Evolutionary conservation across 352 stramenopile genomes (phyloP), one percentile per base, ranked within the genome.

Genomic region (Blastocystis sp.): DNA sequence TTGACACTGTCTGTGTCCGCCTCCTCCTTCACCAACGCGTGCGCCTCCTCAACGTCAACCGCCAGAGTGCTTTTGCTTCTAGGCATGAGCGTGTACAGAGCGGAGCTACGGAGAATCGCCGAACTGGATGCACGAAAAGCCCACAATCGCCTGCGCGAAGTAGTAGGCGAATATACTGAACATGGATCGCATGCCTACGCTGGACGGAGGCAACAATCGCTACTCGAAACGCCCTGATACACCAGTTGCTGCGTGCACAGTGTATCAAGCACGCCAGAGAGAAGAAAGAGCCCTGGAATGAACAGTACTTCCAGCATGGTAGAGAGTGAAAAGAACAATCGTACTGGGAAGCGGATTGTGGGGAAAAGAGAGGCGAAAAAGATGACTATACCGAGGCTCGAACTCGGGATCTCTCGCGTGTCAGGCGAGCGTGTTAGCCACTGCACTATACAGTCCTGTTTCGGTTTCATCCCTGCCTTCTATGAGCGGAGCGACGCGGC

Each of bases 361-460:
- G 45, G 16, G n/a, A 55, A 19, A 55, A 55, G 16, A 16, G 45
- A 55, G 16, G 26, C 19, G 26, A 74, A 19, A 80, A 88, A 90
- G 29, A 82, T 90, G 81, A 77, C 69, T 82, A 90, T 90, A 82
- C 59, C 65, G 66, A 71, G 69, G 81, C 66, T 85, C 74, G 74
- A 85, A 85, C 74, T 85, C 74, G 74, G 74, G 74, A 85, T 85
- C 74, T 85, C 59, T 71, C 81, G 69, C 65, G 59, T 90, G 81
- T 79, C 70, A 81, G 66, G 70, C 81, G 59, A 90, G 66, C 59
- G 65, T 90, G 81, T 77, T 70, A 70, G 81, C 69, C 74, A 85
- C 74, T 85, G 74, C 74, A 85, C 74, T 85, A 85, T 85, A 85
- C 74, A 85, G 74, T 85, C 74, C 39, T 59, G 6, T 19, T 55